phyloP scores from a whole-genome alignment of 768 basidiomycete species.

The Crepidotus variabilis region DNA sequence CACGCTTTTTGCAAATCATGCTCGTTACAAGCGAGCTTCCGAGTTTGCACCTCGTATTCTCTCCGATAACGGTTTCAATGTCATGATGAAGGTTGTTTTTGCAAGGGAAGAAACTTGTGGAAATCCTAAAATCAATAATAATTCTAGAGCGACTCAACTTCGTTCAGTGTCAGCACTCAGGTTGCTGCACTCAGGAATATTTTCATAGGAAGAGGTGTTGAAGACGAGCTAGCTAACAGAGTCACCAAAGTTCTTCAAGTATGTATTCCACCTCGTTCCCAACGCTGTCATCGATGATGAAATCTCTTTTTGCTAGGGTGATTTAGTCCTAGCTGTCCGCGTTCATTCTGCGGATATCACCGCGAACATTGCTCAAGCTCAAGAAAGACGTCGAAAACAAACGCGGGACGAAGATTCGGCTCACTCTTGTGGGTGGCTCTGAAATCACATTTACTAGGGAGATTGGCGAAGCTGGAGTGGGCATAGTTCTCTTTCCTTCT shows the following conservation, averaged over 20 bases:
- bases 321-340: conserved; percentile 56
- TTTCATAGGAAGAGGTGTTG: conserved; percentile 32
- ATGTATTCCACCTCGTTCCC: no score
- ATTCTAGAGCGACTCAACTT: no score
- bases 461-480: conserved; percentile 62
- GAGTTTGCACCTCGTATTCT: conserved; percentile 75
- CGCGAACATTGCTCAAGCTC: conserved; percentile 55
- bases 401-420: conserved; percentile 34
- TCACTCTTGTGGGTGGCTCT: conserved; percentile 53
- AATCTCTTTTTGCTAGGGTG: conserved; percentile 31
- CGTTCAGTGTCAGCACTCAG: conserved; percentile 67
- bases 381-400: conserved; percentile 57
- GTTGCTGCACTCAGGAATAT: conserved; percentile 56
- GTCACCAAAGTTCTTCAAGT: neutral
- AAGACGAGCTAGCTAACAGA: conserved; percentile 33
- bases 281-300: no score
- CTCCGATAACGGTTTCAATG: conserved; percentile 59
- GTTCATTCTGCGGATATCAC: conserved; percentile 69
- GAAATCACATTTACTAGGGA: conserved; percentile 72
- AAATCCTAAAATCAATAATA: no score
- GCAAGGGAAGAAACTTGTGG: no score
- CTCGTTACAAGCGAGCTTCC: conserved; percentile 66
- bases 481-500: conserved; percentile 64
- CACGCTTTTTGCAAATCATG: conserved; percentile 67
- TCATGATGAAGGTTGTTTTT: conserved; percentile 80